A percentile compares a stretch with the other conserved stretches of the same genome.
Conservation (phyloP, 345 rosid species). For the Linum tenue region DNA sequence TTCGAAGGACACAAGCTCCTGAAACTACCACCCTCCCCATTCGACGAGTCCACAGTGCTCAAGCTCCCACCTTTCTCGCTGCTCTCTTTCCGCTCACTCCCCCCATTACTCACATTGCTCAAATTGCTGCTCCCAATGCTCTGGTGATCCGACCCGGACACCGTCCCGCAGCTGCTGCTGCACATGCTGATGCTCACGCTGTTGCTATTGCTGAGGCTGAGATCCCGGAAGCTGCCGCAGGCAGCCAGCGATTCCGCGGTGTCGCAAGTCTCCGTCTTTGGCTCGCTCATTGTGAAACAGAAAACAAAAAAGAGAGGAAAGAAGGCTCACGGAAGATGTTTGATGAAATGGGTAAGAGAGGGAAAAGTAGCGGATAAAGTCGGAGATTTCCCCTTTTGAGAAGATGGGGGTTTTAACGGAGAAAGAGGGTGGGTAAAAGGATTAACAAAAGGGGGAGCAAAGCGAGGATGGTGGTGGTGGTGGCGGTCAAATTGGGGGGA, state of each 20-base stretch:
- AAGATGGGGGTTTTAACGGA: background rate
- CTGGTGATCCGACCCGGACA: too few relatives aligned
- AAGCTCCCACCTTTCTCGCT: background rate
- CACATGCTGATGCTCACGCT: background rate
- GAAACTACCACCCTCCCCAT: background rate
- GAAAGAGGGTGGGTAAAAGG: background rate
- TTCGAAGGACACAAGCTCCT: background rate
- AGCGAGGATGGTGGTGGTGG: background rate
- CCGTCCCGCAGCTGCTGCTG: background rate
- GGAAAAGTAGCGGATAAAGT: background rate
- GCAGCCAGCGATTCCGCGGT: background rate
- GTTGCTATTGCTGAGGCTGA: background rate
- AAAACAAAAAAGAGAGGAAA: background rate
- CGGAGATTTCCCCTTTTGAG: too few relatives aligned
- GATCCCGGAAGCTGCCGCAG: background rate
- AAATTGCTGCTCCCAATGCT: background rate
- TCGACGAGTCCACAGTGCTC: background rate
- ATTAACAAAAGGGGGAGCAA: background rate
- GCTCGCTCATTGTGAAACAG: background rate
- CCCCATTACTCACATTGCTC: background rate
- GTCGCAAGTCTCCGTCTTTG: background rate
- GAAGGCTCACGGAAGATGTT: background rate
- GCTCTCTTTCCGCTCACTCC: background rate
- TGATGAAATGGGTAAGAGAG: background rate
- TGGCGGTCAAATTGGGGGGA: background rate